These are phyloP conservation scores for Beauveria sp. DNA, from an alignment of 2,329 filamentous ascomycete species.

Conservation along the genomic window DNA sequence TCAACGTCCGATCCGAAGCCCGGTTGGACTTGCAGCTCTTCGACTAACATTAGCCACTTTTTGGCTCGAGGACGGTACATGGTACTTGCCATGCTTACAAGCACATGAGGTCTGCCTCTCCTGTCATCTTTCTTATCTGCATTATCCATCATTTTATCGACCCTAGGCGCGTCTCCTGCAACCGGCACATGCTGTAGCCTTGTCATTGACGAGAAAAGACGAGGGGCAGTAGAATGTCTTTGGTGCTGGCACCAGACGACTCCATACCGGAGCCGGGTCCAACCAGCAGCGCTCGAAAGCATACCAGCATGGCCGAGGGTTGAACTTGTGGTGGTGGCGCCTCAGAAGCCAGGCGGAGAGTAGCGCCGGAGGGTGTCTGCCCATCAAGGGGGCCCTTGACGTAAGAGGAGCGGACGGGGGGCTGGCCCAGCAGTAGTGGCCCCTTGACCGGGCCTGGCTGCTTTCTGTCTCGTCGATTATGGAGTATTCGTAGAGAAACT, in stretches of 20 bases:
- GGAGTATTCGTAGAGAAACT: neutral
- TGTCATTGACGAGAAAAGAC: neutral
- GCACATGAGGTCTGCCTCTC: neutral
- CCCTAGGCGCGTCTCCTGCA: neutral
- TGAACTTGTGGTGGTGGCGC: neutral
- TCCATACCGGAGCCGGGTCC: neutral
- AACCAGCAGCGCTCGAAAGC: neutral
- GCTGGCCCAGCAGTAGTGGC: neutral
- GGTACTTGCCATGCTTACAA: neutral
- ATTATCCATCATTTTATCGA: neutral
- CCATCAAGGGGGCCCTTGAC: neutral
- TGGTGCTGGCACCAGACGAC: neutral
- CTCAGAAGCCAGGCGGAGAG: constrained; percentile 1
- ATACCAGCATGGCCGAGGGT: neutral
- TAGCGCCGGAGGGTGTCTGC: constrained; percentile 3
- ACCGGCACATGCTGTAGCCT: neutral
- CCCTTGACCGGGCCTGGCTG: neutral
- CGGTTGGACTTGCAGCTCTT: neutral
- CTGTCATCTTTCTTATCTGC: neutral
- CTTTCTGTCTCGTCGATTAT: neutral
- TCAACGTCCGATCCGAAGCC: neutral
- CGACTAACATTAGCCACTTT: neutral
- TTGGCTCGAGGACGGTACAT: neutral
- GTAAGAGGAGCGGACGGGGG: neutral
- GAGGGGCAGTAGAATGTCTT: neutral